Evolutionary conservation across 2,329 filamentous ascomycete species (phyloP), one percentile per base, ranked within the genome.

Genomic region (Fusarium haematococcum): DNA sequence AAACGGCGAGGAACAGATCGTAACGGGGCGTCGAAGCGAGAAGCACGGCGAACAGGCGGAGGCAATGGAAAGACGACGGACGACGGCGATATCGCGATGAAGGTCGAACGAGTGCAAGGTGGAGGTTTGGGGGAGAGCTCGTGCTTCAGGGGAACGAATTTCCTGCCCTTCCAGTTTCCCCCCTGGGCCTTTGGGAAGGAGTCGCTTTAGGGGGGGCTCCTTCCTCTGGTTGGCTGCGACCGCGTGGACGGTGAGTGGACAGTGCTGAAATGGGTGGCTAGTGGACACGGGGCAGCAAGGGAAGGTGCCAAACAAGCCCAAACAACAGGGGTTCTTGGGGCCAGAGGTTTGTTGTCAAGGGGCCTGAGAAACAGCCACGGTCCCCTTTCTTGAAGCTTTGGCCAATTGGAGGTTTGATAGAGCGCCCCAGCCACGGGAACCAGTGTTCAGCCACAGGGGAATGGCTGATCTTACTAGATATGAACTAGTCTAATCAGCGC

Each of bases 121-220:
- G 77, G 74, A 79, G 77, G 74, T 77, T 77, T 69, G 68, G 75
- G 25, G 69, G 77, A 79, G 74, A 79, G 77, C 77, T 79, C 71
- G 73, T 75, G 73, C 79, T 81, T 82, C 81, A 82, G 81, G 81
- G 81, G 81, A 80, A 79, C 78, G 79, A 79, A 78, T 79, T 83
- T 80, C 81, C 79, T 80, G 75, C 74, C 77, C 75, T 80, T 77
- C 23, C 43, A 48, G 43, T 25, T 48, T 48, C 52, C 45, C 52
- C 73, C 54, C 72, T 52, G 50, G 54, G 54, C 75, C 73, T 77
- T 72, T 69, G 63, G 69, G 72, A 72, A 75, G 75, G 71, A 77
- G 76, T 70, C 66, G 62, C 69, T 70, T 73, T 73, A 73, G 73
- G 76, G 76, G 73, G 74, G 69, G 66, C 65, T 62, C 72, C 67